Evolutionary conservation across 306 rosid species (phyloP), one percentile per base, ranked within the genome.

Genomic region (Rubus idaeus): DNA sequence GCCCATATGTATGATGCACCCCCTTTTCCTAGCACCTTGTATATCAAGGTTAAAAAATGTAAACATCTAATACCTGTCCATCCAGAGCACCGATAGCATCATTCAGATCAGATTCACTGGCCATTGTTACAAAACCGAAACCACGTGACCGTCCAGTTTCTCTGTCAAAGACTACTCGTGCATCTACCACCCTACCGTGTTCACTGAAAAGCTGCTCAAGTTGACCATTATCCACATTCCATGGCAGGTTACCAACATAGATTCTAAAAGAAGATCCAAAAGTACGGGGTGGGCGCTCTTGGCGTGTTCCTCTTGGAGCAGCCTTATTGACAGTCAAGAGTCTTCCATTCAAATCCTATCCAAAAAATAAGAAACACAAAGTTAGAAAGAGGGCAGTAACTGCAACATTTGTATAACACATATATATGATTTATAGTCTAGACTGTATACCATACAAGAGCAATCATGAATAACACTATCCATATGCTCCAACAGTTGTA

Each of bases 61-160:
- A 47, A 40, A 61, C 62, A 23, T 57, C n/a, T 55, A 10, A 56
- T 92, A 95, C 99, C 99, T 90, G 96, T 78, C 99, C 99, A 80
- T 95, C 97, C 46, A 95, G 88, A 60, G 97, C 99, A 78, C 90
- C 91, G 83, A 95, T 89, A 79, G 97, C 97, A 68, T 86, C 92
- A 75, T 90, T 90, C 92, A 87, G 81, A 58, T 88, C 99, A 42
- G 84, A 66, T 77, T 90, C 99, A 66, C 78, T 82, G 67, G 93
- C 63, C 96, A 95, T 87, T 64, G 90, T 84, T 57, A 95, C 99
- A 78, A 95, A 92, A 79, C 96, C 99, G 85, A 95, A 95, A 53
- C 99, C 99, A 45, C 99, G 99, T 7, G 99, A 95, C 58, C 99
- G 91, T 71, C 97, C 93, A 13, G 89, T 92, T 50, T 95, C 98